Base-by-base conservation (phyloP, 2,329 filamentous ascomycete species). In the Purpureocillium takamizusanense region DNA sequence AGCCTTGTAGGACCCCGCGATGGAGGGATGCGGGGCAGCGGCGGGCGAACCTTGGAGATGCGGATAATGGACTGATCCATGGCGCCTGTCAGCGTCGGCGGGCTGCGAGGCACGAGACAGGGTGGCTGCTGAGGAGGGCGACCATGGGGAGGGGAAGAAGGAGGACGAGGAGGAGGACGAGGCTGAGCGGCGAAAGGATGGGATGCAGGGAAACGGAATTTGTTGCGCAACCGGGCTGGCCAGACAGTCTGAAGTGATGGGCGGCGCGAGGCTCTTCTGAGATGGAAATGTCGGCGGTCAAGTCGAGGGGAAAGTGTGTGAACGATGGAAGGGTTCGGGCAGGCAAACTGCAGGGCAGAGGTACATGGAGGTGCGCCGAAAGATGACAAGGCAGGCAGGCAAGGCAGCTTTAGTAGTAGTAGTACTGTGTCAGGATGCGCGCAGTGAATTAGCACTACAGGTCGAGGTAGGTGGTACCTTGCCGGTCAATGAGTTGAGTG, bases 51-150 rank as follows among this genome's bases (percentile, higher is more conserved):
- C 68, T 86, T 85, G 46, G 85, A 85, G 62, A 94, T 90, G 47
- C 87, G 83, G 50, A 94, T 81, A 52, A 94, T 86, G 42, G 84
- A 86, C 62, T 94, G 86, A 62, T 92, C 87, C 60, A 63, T 62
- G 48, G 46, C 48, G 53, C 37, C 47, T 33, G 33, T 34, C 15
- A 33, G n/a, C 35, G 36, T 39, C 17, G 31, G 34, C 33, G 17
- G 36, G 29, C 21, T 38, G 33, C n/a, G 17, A 39, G 38, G 35
- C 28, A 34, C 36, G 29, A 32, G 31, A 38, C 30, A 32, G 31
- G n/a, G 37, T 33, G 14, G 35, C 25, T 28, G 28, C 13, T 9
- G 25, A 37, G 17, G 16, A 30, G n/a, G 31, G n/a, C 27, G 30
- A 46, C 36, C 44, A 44, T 47, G 37, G 27, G 43, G 31, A 39